phyloP scores from a whole-genome alignment of 495 filamentous ascomycete genomes.

The Ascodesmis nigricans region DNA sequence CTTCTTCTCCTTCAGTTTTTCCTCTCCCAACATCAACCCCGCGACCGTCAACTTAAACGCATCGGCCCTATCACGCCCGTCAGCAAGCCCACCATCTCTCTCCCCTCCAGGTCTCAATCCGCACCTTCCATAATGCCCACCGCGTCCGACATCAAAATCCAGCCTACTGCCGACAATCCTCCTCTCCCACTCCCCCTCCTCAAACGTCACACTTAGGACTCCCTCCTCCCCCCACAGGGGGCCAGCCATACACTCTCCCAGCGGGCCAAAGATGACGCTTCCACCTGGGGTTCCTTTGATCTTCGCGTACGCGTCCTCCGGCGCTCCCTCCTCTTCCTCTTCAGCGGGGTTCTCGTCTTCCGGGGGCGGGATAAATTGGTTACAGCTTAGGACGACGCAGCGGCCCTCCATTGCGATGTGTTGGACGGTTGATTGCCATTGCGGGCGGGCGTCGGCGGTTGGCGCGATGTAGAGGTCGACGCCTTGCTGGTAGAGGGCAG shows the following conservation, averaged over 20 bases:
- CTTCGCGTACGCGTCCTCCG: neutral
- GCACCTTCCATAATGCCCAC: conserved; percentile 22
- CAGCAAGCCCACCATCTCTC: conserved; percentile 27
- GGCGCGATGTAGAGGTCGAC: conserved; percentile 85
- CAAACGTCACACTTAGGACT: conserved; percentile 28
- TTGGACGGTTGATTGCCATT: conserved; percentile 63
- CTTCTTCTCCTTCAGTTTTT: no score
- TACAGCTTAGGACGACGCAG: conserved; percentile 68
- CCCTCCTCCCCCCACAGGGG: conserved; percentile 66
- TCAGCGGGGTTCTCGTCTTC: neutral
- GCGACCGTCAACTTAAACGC: conserved; percentile 13
- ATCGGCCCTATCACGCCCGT: conserved; percentile 20
- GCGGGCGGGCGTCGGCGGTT: conserved; percentile 66
- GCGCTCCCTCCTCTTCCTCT: neutral
- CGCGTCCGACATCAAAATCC: conserved; percentile 28
- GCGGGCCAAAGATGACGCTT: conserved; percentile 57
- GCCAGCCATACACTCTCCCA: conserved; percentile 54
- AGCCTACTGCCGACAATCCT: conserved; percentile 27
- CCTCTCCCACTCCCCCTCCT: conserved; percentile 28
- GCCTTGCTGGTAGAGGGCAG: conserved; percentile 70
- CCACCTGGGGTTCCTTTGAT: conserved; percentile 34
- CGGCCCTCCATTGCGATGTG: conserved; percentile 64
- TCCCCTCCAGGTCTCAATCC: conserved; percentile 21
- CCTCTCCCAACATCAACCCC: conserved; percentile 11
- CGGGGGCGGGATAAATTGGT: conserved; percentile 43